phyloP scores from a whole-genome alignment of 2,329 filamentous ascomycete genomes.

The Sarocladiaceae sp. region DNA sequence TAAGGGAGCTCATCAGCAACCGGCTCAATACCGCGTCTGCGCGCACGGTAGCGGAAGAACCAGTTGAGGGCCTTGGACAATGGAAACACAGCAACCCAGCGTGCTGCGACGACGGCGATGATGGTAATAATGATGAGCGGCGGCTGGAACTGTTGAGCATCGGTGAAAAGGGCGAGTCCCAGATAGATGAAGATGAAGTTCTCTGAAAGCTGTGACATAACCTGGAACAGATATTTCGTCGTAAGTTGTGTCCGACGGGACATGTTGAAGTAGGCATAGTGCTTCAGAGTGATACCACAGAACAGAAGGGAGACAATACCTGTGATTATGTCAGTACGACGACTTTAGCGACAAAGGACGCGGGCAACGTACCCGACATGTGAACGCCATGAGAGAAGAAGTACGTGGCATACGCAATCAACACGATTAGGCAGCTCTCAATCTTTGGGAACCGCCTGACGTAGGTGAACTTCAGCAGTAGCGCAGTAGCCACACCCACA shows the following conservation, averaged over 20 bases:
- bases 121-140: constrained; percentile 93
- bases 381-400: constrained; percentile 96
- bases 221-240: constrained; percentile 95
- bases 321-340: constrained; percentile 27
- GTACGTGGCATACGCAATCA: constrained; percentile 95
- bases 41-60: constrained; percentile 82
- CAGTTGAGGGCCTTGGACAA: constrained; percentile 87
- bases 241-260: constrained; percentile 94
- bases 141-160: constrained; percentile 86
- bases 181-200: constrained; percentile 99
- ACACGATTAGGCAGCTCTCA: constrained; percentile 88
- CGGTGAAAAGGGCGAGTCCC: constrained; percentile 89
- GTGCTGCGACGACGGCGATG: constrained; percentile 83
- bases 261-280: constrained; percentile 99
- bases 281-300: constrained; percentile 96
- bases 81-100: constrained; percentile 94
- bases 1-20: constrained; percentile 85
- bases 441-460: constrained; percentile 92
- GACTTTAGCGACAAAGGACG: background rate
- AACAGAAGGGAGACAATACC: constrained; percentile 95
- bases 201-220: constrained; percentile 90
- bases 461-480: constrained; percentile 91
- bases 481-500: constrained; percentile 80
- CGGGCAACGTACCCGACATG: constrained; percentile 73
- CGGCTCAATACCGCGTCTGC: constrained; percentile 62